A percentile compares a stretch with the other conserved stretches of the same genome.
phyloP scores from a whole-genome alignment of 2,329 filamentous ascomycete species.

The Stagonosporopsis chrysanthemi region DNA sequence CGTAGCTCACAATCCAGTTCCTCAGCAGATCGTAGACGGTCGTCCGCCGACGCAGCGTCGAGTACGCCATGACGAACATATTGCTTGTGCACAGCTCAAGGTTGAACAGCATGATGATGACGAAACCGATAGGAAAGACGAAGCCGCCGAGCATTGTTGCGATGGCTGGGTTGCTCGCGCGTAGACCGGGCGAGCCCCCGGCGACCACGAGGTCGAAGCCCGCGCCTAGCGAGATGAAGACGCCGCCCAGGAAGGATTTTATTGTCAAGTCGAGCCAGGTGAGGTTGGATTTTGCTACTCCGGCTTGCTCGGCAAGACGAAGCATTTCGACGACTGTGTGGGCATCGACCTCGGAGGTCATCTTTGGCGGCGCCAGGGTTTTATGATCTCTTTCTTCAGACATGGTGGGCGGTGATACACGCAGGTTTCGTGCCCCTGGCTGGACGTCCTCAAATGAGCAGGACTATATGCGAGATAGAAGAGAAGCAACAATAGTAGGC shows the following conservation, averaged over 20 bases:
- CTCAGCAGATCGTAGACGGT: slow-evolving; percentile 17
- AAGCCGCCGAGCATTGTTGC: slow-evolving; percentile 19
- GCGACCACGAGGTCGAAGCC: slow-evolving; percentile 47
- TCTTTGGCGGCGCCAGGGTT: slow-evolving; percentile 13
- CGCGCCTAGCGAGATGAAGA: slow-evolving; percentile 47
- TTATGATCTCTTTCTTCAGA: slow-evolving; percentile 15
- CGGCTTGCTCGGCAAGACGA: slow-evolving; percentile 17
- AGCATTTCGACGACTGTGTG: slow-evolving; percentile 23
- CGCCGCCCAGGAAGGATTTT: slow-evolving; percentile 42
- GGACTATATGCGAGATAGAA: background rate
- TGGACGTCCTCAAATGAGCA: background rate
- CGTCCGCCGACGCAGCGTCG: slow-evolving; percentile 15
- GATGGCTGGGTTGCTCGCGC: slow-evolving; percentile 22
- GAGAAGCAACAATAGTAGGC: background rate
- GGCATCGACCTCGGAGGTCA: slow-evolving; percentile 13
- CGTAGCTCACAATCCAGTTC: slow-evolving; percentile 23
- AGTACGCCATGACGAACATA: slow-evolving; percentile 28
- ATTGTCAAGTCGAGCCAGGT: slow-evolving; percentile 42
- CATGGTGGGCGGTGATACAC: background rate
- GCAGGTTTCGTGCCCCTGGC: too few relatives aligned
- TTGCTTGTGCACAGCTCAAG: slow-evolving; percentile 27
- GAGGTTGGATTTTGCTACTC: slow-evolving; percentile 30
- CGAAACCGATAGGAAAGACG: slow-evolving; percentile 24
- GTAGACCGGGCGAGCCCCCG: slow-evolving; percentile 34
- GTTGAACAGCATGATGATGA: slow-evolving; percentile 24